Base-by-base conservation (phyloP, 768 basidiomycete species). In the Rhizopogon rudus region DNA sequence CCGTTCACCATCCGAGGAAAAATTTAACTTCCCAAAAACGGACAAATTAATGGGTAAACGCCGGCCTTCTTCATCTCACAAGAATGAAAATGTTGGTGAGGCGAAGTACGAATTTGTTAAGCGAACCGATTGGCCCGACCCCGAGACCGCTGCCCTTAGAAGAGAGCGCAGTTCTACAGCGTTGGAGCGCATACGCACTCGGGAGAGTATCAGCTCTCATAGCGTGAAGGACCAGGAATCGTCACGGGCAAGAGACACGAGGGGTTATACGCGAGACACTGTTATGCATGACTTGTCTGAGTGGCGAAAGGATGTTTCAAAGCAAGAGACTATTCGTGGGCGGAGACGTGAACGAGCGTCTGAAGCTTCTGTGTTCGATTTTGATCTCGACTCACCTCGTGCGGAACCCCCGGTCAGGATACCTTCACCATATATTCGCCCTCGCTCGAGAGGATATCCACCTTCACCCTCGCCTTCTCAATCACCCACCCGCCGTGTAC, bases 61-160 rank as follows among this genome's bases (percentile, higher is more conserved):
- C 48, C 66, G 69, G 53, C 64, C 66, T 37, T 66, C 68, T 28
- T 65, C 71, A 6, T 69, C 67, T 29, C 70, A 74, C 33, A 74
- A 80, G 40, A 72, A 73, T 33, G 73, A 76, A 29, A 79, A 82
- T 56, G 83, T 88, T 43, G 79, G 81, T 25, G 81, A 87, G 58
- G 79, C 87, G 16, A 80, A 84, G 64, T 91, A 83, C 64, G 82
- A 91, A 73, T 91, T 90, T 62, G 87, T 91, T 45, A 91, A 89
- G 66, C 81, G 90, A 42, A 84, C 91, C 14, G 90, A 88, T 60
- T 91, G 91, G 91, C 88, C 87, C 1, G 88, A 89, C 67, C 81
- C 87, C 40, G 90, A 90, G 71, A 75, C 81, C 5, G 86, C 83
- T 53, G 86, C 84, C 17, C 73, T 84, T 48, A 77, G 88, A 54